These are phyloP conservation scores for Aspergillus latus DNA, from an alignment of 2,329 filamentous ascomycete species.

Conservation along the genomic window DNA sequence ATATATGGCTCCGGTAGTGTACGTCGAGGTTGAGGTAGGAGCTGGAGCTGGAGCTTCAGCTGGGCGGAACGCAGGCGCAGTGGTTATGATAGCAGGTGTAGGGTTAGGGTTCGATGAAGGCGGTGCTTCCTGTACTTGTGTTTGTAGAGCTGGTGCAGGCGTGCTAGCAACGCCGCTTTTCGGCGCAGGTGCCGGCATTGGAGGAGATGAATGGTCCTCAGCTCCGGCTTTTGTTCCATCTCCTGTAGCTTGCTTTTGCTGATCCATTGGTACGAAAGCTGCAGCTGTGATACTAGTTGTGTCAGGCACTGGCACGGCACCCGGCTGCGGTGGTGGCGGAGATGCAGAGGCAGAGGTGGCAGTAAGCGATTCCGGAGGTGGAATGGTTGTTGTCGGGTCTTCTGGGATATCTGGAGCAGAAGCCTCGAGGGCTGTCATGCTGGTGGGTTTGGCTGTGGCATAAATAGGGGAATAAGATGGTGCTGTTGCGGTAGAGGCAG, in stretches of 20 bases:
- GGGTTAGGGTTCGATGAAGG: background rate
- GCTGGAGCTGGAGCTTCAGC: background rate
- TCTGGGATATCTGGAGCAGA: constrained; percentile 18
- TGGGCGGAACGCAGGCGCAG: constrained; percentile 25
- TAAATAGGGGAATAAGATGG: constrained; percentile 37
- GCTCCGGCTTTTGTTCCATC: background rate
- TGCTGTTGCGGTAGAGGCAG: constrained; percentile 26
- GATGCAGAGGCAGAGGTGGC: constrained; percentile 27
- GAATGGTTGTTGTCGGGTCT: constrained; percentile 18
- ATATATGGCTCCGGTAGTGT: background rate
- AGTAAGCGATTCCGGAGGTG: constrained; percentile 27
- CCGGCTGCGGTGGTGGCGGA: constrained; percentile 44
- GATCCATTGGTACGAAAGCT: background rate
- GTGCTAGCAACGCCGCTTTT: background rate
- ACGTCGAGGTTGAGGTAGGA: background rate
- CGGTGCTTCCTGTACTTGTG: constrained; percentile 28
- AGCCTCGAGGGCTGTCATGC: constrained; percentile 3
- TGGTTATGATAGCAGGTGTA: background rate
- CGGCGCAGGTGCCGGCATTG: constrained; percentile 4
- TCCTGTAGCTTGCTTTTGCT: background rate
- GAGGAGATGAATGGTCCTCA: constrained; percentile 19
- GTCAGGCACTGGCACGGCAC: constrained; percentile 25
- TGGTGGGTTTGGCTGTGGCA: constrained; percentile 21
- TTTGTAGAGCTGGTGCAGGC: constrained; percentile 19
- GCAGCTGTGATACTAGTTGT: background rate